Base-by-base conservation (phyloP, 352 stramenopile species). In the Globisporangium spiculum region DNA sequence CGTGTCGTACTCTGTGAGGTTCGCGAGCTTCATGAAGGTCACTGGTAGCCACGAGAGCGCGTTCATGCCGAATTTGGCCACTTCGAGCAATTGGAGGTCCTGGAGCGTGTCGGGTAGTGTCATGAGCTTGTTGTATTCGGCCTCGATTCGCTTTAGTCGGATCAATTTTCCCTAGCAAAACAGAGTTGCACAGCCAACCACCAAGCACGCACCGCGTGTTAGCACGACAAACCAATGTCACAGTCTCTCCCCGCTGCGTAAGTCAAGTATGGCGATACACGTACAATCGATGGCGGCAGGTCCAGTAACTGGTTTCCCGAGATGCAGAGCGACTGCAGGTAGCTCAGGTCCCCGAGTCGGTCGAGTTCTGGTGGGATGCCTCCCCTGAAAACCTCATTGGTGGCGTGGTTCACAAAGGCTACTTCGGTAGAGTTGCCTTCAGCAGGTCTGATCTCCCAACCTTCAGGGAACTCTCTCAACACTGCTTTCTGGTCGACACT, bases 51-150 rank as follows among this genome's bases (percentile, higher is more conserved):
- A 61, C 38, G 71, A 60, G 12, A 94, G 67, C 1, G 71, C 70
- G 57, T 94, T 94, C 81, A 90, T 90, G 6, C 80, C 69, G 1
- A 92, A 53, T 7, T 74, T 77, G 27, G 90, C 24, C 2, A 76
- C 80, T 57, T 82, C 58, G 0, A 94, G 79, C 4, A 70, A 61
- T 30, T 78, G 60, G 7, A 94, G 63, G 9, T 81, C 66, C 2
- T 90, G 71, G 5, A 94, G 76, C 0, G 72, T 71, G 46, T 91
- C 81, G 1, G 86, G 86, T 18, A 94, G 71, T 30, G 58, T 44
- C n/a, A 81, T 44, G 2, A 94, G 32, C 26, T 85, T 81, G 68
- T 94, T 94, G 72, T 94, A 83, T 22, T 92, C 84, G 2, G 76
- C 78, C 64, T 92, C 81, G 8, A 94, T 65, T 7, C 73, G 73